Evolutionary conservation across 305 asterid species (phyloP), one percentile per base, ranked within the genome.

Genomic region (Solanum hybrid): DNA sequence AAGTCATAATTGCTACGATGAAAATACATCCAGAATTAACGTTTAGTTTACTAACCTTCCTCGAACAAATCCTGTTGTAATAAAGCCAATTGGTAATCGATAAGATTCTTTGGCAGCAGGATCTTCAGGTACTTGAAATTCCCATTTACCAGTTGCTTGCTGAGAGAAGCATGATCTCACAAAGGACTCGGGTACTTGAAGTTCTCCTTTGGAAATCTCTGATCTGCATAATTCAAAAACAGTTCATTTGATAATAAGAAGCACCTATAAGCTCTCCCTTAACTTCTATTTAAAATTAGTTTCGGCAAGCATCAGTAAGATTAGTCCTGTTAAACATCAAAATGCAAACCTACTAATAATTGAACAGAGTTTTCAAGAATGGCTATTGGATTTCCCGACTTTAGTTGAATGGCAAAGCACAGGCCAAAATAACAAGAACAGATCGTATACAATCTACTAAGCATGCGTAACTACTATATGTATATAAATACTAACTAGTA

Each of bases 31-130:
- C 11, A 5, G 37, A 8, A 80, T 24, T 79, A 79, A 5, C 16
- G 31, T 14, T 26, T n/a, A 42, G 32, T 26, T 86, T 89, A 91
- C 88, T 72, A 20, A 89, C 98, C 99, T 96, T 94, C 99, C 99
- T 86, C 92, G 97, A 71, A 96, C 96, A 90, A 94, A 96, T 79
- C 98, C 99, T 88, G 95, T 92, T 79, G 98, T 96, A 69, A 96
- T 90, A 82, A 96, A 97, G 88, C 99, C 99, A 87, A 96, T 92
- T 20, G 98, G 98, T 93, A 92, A 91, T 92, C 99, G 93, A 89
- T 86, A 88, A 87, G 93, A 93, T 64, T 91, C 94, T 35, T 7
- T 85, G 17, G 69, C 73, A 64, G 90, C 84, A 32, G 92, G 91
- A 85, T 94, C 95, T 89, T 93, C 93, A 27, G 96, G 99, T 79